Evolutionary conservation across 805 yeast species (phyloP).

Genomic region (Candida suzukii): DNA sequence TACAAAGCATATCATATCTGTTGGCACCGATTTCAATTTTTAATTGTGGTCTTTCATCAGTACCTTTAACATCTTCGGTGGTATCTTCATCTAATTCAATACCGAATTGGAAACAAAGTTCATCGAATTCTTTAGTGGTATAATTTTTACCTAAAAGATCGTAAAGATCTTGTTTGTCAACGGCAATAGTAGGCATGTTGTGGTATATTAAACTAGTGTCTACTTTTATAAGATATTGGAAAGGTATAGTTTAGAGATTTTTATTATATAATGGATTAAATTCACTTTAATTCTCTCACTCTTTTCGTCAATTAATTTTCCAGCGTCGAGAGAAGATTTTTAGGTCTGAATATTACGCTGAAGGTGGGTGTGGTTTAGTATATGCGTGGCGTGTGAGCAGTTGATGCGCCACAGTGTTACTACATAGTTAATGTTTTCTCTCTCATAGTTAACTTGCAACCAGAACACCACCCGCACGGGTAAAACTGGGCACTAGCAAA

Average conservation of each 20-base stretch:
- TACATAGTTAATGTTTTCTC: no score
- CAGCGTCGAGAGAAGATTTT: neutral
- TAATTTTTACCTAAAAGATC: slow-evolving; percentile 61
- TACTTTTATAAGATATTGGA: no score
- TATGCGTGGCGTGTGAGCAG: neutral
- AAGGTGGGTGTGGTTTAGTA: neutral
- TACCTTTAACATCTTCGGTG: slow-evolving; percentile 61
- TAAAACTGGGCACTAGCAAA: no score
- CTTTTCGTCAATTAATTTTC: neutral
- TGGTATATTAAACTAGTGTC: no score
- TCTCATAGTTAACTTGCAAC: no score
- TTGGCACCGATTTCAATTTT: slow-evolving; percentile 98
- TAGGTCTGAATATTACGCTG: neutral
- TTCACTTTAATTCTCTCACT: no score
- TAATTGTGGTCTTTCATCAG: slow-evolving; percentile 91
- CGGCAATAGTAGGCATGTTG: slow-evolving; percentile 91
- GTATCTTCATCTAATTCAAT: slow-evolving; percentile 97
- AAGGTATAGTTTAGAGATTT: no score
- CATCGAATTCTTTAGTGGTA: slow-evolving; percentile 91
- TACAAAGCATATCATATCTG: slow-evolving; percentile 96
- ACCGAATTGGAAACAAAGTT: slow-evolving; percentile 95
- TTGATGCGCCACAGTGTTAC: neutral
- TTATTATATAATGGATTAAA: no score
- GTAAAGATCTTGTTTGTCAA: slow-evolving; percentile 89
- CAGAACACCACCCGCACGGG: no score